Evolutionary conservation across 768 basidiomycete species (phyloP).

Genomic region (Amanita rimosa): DNA sequence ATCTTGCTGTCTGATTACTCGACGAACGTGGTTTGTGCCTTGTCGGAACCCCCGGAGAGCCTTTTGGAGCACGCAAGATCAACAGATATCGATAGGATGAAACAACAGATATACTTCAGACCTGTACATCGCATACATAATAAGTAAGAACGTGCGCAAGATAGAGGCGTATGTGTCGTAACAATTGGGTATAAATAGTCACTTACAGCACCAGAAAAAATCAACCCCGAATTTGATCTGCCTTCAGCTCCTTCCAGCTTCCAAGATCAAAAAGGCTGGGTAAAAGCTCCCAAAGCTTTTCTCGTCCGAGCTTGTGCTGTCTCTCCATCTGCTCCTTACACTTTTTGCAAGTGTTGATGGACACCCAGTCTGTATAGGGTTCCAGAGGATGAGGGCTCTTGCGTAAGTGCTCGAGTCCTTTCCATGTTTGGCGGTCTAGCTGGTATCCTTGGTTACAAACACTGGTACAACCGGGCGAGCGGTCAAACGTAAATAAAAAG

Average conservation of each 20-base stretch:
- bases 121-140: background rate
- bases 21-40: too few relatives aligned
- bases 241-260: conserved; percentile 26
- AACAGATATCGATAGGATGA: too few relatives aligned
- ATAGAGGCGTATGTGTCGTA: background rate
- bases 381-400: conserved; percentile 26
- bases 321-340: conserved; percentile 19
- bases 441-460: conserved; percentile 16
- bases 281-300: conserved; percentile 26
- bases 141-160: background rate
- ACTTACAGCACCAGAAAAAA: background rate
- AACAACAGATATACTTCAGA: background rate
- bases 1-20: background rate
- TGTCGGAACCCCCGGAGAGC: too few relatives aligned
- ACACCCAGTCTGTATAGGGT: conserved; percentile 22
- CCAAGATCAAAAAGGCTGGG: conserved; percentile 25
- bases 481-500: conserved; percentile 25
- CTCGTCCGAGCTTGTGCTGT: conserved; percentile 22
- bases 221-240: conserved; percentile 15
- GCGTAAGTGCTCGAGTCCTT: conserved; percentile 21
- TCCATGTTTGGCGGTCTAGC: conserved; percentile 17
- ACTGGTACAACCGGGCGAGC: conserved; percentile 16
- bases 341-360: conserved; percentile 19
- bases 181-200: background rate
- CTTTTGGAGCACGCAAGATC: too few relatives aligned